These are phyloP conservation scores for Citrullus mucosospermus DNA, from an alignment of 306 rosid species.

Conservation along the genomic window DNA sequence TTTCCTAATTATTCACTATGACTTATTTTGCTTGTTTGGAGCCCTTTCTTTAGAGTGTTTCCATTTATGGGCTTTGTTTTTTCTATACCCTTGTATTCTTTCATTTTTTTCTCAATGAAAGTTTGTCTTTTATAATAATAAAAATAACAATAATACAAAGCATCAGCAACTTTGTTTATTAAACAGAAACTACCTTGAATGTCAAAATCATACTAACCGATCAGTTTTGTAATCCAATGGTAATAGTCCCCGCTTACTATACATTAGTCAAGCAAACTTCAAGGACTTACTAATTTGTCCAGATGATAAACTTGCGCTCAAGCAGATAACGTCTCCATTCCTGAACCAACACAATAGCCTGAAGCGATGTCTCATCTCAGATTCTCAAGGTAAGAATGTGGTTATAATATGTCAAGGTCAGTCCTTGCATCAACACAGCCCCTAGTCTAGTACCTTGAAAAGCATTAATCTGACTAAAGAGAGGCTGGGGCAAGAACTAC, in stretches of 20 bases:
- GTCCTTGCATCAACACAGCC: background rate
- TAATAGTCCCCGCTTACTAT: background rate
- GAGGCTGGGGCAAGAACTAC: background rate
- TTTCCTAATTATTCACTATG: too few relatives aligned
- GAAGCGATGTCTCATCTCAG: background rate
- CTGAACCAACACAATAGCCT: background rate
- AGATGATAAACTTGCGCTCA: background rate
- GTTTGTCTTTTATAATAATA: too few relatives aligned
- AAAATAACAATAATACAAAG: too few relatives aligned
- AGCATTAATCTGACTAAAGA: background rate
- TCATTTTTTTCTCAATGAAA: too few relatives aligned
- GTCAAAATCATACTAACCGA: background rate
- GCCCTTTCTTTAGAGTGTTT: too few relatives aligned
- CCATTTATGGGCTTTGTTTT: too few relatives aligned
- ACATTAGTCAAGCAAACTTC: background rate
- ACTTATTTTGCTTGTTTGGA: too few relatives aligned
- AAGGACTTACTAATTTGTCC: background rate
- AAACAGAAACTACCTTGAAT: background rate
- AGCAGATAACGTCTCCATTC: background rate
- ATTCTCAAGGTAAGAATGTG: background rate
- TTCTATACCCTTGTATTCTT: too few relatives aligned
- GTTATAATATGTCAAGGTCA: background rate
- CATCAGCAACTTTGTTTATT: background rate
- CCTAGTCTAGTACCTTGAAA: background rate
- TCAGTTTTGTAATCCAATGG: background rate